These are phyloP conservation scores for Bonnemaisonia californica DNA, from an alignment of 31 red algal genomes.

Conservation along the genomic window DNA sequence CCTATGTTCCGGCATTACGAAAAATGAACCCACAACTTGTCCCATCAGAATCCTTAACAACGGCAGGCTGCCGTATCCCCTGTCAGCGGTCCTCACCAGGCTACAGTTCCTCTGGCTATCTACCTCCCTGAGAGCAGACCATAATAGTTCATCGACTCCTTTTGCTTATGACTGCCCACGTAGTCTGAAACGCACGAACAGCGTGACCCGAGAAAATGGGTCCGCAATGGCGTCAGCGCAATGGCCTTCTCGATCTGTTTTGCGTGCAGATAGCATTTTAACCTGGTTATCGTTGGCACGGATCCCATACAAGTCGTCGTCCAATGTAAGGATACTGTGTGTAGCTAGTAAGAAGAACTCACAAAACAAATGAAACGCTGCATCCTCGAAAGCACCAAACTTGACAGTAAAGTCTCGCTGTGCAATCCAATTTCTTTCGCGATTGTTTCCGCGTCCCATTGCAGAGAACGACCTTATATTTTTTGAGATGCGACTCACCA, in stretches of 20 bases:
- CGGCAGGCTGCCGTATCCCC: background rate
- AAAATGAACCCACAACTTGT: conserved; percentile 8
- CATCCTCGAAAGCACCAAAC: no score
- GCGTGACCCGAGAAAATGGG: background rate
- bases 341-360: background rate
- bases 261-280: background rate
- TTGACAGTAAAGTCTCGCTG: no score
- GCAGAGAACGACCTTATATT: no score
- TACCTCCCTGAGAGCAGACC: background rate
- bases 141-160: conserved; percentile 2
- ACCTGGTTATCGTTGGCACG: conserved; percentile 13
- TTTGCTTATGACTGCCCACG: conserved; percentile 10
- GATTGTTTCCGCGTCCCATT: no score
- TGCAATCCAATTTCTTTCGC: no score
- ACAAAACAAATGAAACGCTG: conserved; percentile 13
- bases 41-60: conserved; percentile 6
- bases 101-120: conserved; percentile 3
- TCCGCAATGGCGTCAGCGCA: conserved; percentile 24
- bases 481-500: no score
- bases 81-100: conserved; percentile 18
- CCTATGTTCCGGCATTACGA: conserved; percentile 29
- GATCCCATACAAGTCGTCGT: conserved; percentile 2
- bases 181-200: conserved; percentile 13
- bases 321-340: conserved; percentile 12
- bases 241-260: conserved; percentile 37